Evolutionary conservation across 2,329 filamentous ascomycete species (phyloP).

Genomic region (Trichophyton mentagrophytes): DNA sequence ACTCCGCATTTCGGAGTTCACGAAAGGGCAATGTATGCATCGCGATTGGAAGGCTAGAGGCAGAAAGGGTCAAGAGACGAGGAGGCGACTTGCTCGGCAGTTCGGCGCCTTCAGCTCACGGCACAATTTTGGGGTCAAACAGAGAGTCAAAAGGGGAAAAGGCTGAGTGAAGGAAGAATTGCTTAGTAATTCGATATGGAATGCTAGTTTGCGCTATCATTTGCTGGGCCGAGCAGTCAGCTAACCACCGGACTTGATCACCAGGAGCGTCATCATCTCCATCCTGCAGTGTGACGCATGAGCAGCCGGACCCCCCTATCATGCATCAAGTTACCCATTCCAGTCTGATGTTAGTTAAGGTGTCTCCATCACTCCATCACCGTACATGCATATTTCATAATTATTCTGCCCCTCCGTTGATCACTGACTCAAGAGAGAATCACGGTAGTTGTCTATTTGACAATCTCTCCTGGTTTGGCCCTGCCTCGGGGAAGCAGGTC

Average conservation of each 20-base stretch:
- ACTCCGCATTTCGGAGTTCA: not conserved
- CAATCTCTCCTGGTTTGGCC: not conserved
- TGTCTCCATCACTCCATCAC: not conserved
- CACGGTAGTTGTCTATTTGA: not conserved
- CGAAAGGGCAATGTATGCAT: not conserved
- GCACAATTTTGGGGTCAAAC: not conserved
- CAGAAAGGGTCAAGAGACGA: not conserved
- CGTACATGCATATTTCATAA: no score
- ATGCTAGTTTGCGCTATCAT: not conserved
- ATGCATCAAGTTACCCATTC: not conserved
- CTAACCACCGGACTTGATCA: slow-evolving; percentile 1
- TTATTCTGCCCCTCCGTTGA: not conserved
- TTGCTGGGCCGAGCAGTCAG: not conserved
- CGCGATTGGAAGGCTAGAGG: not conserved
- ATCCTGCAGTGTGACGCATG: slow-evolving; percentile 1
- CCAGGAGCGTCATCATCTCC: not conserved
- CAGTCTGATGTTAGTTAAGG: not conserved
- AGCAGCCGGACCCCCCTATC: not conserved
- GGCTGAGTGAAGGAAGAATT: not conserved
- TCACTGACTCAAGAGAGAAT: not conserved
- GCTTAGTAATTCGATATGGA: not conserved
- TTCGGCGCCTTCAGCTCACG: not conserved
- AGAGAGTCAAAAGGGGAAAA: not conserved
- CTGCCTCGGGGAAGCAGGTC: not conserved
- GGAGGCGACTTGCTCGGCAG: not conserved